phyloP scores from a whole-genome alignment of 148 eudicot species.

The Gaultheria prostrata region DNA sequence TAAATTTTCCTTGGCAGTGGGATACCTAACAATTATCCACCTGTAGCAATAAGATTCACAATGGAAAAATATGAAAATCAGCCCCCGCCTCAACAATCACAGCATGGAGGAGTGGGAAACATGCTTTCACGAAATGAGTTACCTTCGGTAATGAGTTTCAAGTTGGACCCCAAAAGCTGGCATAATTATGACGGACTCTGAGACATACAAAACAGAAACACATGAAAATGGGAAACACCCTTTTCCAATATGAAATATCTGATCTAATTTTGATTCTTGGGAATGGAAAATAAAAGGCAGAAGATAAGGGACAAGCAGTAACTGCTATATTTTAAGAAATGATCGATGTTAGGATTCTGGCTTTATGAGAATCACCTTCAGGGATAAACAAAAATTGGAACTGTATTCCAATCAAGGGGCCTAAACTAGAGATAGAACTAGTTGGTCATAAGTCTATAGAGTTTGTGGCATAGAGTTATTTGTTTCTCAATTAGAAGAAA shows the following conservation, averaged over 20 bases:
- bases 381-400: background rate
- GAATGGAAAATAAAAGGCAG: background rate
- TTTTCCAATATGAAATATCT: background rate
- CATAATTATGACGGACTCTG: slow-evolving; percentile 80
- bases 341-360: background rate
- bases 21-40: background rate
- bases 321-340: background rate
- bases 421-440: background rate
- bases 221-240: slow-evolving; percentile 17
- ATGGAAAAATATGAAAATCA: too few species aligned
- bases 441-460: background rate
- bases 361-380: background rate
- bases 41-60: background rate
- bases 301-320: background rate
- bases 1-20: background rate
- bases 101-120: too few species aligned
- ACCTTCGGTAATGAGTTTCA: slow-evolving; percentile 86
- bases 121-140: slow-evolving; percentile 15
- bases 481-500: background rate
- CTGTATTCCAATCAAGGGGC: background rate
- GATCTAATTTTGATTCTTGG: background rate
- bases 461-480: background rate
- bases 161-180: slow-evolving; percentile 89
- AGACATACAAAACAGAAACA: slow-evolving; percentile 17
- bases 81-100: too few species aligned